Evolutionary conservation across 108 stramenopile species (phyloP), one percentile per base, ranked within the genome.

Genomic region (Cafeteria roenbergensis): DNA sequence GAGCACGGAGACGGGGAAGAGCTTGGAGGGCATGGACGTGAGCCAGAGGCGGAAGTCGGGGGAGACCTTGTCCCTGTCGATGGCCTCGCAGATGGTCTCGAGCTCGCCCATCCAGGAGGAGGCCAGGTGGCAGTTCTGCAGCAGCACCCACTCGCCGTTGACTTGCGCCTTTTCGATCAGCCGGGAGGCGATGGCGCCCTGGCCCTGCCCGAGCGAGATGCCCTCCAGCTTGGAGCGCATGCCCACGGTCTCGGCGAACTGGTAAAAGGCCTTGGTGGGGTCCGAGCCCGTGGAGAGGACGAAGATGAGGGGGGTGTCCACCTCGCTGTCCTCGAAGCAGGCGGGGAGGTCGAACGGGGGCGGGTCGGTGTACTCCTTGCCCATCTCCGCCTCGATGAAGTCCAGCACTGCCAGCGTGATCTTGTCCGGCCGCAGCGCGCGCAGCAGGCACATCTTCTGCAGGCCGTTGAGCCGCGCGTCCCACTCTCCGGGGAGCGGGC

Each of bases 141-240:
- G 69, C 30, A 78, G 61, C 17, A 81, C 80, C 83, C 83, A 84
- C 51, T 76, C 53, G 28, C 83, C 83, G 20, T 75, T 65, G 0
- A 58, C 61, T 62, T 69, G 52, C 22, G 73, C 78, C 63, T 69
- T 31, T 32, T 81, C 82, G 36, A 84, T 81, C 42, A 84, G 68
- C 4, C 36, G 30, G 17, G 69, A 61, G 6, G 83, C 83, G 42
- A 78, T 69, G 28, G 27, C 37, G 0, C 83, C 83, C 55, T 84
- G 83, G 6, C 83, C 83, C 66, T 84, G 83, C 0, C 83, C 83
- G 0, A 84, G 58, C 1, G 82, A 80, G 34, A 84, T 84, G 35
- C 73, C 59, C 21, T 65, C 52, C 62, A 82, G 54, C 36, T 66
- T 71, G 56, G 75, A 64, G 32, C 50, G 50, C 75, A 76, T 73